Conservation (phyloP, 352 stramenopile species). For the Globisporangium carolinianum region DNA sequence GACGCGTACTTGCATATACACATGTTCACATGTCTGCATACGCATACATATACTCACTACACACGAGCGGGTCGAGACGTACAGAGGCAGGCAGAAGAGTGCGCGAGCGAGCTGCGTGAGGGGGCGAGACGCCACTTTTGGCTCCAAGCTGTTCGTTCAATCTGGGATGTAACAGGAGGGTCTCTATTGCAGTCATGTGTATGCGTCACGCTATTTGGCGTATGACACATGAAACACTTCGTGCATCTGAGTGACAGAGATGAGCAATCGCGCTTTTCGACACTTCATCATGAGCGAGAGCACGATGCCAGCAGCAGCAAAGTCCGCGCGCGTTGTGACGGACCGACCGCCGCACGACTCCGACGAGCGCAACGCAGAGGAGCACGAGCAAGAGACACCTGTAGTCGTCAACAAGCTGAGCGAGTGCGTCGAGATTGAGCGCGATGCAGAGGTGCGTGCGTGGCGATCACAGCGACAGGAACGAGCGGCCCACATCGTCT, state of each 20-base stretch:
- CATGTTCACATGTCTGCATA: neutral
- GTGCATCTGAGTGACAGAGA: too few species aligned
- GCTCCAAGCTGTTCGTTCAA: neutral
- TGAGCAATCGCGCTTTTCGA: too few species aligned
- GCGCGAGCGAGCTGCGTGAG: neutral
- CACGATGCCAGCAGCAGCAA: conserved; percentile 1
- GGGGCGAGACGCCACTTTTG: neutral
- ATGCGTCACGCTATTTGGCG: too few species aligned
- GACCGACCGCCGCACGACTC: conserved; percentile 1
- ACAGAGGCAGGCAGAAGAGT: neutral
- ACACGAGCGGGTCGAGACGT: neutral
- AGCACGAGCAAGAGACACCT: conserved; percentile 24
- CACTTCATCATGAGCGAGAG: neutral
- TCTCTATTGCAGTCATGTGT: too few species aligned
- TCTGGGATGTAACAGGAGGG: neutral
- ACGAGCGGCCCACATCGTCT: too few species aligned
- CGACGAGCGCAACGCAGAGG: conserved; percentile 14
- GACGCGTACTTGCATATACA: neutral
- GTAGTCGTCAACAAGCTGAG: conserved; percentile 36
- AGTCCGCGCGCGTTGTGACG: neutral
- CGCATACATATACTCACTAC: neutral
- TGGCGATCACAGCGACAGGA: neutral
- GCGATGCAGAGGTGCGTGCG: conserved; percentile 33
- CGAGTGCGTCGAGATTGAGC: conserved; percentile 61
- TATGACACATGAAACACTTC: too few species aligned